Base-by-base conservation (phyloP, 2,329 filamentous ascomycete genomes). In the Arthroderma sp. region DNA sequence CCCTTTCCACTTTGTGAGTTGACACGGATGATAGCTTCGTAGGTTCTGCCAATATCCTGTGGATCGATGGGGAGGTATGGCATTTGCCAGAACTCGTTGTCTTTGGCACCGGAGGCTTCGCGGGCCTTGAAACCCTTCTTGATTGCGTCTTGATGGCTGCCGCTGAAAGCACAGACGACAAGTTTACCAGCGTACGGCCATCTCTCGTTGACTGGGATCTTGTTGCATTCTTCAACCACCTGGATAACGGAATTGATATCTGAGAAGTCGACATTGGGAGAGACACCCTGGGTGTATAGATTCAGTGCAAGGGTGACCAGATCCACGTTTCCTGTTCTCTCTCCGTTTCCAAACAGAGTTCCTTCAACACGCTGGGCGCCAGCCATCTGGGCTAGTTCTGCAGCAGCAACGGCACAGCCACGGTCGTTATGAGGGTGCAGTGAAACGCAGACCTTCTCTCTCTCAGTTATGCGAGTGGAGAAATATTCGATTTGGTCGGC, bases 401-500 rank as follows among this genome's bases (percentile, higher is more conserved):
- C 84, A 0, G 88, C 88, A 0, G 89, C 89, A 10, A 91, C 79
- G 3, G 85, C 87, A 55, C 84, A 93, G 22, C 89, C 89, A 50
- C 91, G 76, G 63, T 96, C 91, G 60, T 96, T 96, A 67, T 98
- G 89, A 6, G 86, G 85, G 62, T 96, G 91, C 44, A 96, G 74
- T 49, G 85, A 93, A 6, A 96, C 83, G 56, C 81, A 85, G 42
- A 94, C 75, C 68, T 87, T 91, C 57, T 94, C 82, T 43, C 88
- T 74, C 63, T 94, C 83, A 0, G 75, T 74, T 59, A 96, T 87
- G 61, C 89, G 74, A 43, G 73, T 77, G 70, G 86, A 94, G 66
- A 98, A 98, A 68, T 85, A 94, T 63, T 98, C 91, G 50, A 98
- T 85, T 68, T 93, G 83, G 60, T 98, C 91, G 41, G 91, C 91